phyloP scores from a whole-genome alignment of 1,139 yeast species.

The Barnettozyma hawaiiensis region DNA sequence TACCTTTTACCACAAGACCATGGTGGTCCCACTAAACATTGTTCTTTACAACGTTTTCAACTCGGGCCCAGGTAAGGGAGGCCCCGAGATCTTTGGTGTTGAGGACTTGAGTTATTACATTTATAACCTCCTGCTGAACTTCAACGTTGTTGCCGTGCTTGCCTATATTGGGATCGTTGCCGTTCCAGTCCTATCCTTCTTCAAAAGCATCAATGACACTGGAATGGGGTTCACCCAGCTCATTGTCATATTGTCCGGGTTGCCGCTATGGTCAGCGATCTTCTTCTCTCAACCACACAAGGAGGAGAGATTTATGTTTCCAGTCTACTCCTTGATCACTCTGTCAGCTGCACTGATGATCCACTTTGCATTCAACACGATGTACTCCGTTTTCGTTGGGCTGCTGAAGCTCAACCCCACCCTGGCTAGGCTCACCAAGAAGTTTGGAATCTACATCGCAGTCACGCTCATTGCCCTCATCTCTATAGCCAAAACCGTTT shows the following conservation, averaged over 20 bases:
- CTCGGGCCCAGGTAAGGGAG: slow-evolving; percentile 67
- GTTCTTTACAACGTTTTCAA: slow-evolving; percentile 77
- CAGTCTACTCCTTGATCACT: slow-evolving; percentile 66
- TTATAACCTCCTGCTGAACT: slow-evolving; percentile 65
- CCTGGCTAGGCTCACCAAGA: slow-evolving; percentile 10
- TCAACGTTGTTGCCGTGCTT: slow-evolving; percentile 50
- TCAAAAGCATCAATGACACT: slow-evolving; percentile 18
- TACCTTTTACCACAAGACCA: slow-evolving; percentile 53
- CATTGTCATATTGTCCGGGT: slow-evolving; percentile 35
- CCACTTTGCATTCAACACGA: slow-evolving; percentile 26
- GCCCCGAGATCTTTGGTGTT: slow-evolving; percentile 88
- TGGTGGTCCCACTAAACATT: slow-evolving; percentile 76
- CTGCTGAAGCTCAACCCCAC: slow-evolving; percentile 8
- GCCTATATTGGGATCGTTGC: slow-evolving; percentile 38
- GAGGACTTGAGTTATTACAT: slow-evolving; percentile 80
- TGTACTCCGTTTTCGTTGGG: slow-evolving; percentile 8
- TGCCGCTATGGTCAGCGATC: slow-evolving; percentile 60
- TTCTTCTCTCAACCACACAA: slow-evolving; percentile 82
- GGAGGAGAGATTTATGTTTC: slow-evolving; percentile 88
- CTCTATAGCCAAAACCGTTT: slow-evolving; percentile 35
- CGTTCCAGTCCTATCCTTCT: slow-evolving; percentile 21
- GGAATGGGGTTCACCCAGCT: slow-evolving; percentile 1
- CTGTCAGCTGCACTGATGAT: slow-evolving; percentile 57
- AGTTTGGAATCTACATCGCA: not conserved
- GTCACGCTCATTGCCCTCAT: slow-evolving; percentile 10